These are phyloP conservation scores for Pulchroboletus neoregius DNA, from an alignment of 1,284 basidiomycete genomes.

Conservation along the genomic window DNA sequence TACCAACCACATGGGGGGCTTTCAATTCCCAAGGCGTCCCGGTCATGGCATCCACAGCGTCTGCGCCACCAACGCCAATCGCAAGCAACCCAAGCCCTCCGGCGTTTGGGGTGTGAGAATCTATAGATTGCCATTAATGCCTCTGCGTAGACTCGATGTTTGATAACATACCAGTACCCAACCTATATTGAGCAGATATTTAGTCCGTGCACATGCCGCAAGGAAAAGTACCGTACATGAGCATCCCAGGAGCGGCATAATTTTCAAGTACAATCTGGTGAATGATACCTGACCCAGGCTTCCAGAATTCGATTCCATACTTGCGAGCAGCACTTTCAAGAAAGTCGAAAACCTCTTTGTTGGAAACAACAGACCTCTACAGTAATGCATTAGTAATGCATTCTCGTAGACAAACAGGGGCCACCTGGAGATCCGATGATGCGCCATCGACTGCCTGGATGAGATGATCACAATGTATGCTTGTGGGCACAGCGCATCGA, in stretches of 20 bases:
- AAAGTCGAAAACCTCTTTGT: slow-evolving; percentile 98
- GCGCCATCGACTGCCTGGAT: slow-evolving; percentile 90
- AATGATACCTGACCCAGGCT: slow-evolving; percentile 92
- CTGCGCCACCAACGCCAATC: slow-evolving; percentile 97
- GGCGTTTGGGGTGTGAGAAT: slow-evolving; percentile 98
- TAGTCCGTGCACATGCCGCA: slow-evolving; percentile 9
- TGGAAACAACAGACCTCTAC: slow-evolving; percentile 81
- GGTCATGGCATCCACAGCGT: slow-evolving; percentile 98
- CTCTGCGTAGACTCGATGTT: not conserved
- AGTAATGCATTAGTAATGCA: slow-evolving; percentile 3
- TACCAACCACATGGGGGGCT: slow-evolving; percentile 85
- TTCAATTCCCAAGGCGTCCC: slow-evolving; percentile 98
- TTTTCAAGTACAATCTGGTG: slow-evolving; percentile 99
- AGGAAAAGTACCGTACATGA: slow-evolving; percentile 54
- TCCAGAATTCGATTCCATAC: slow-evolving; percentile 96
- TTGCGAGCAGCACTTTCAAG: slow-evolving; percentile 92
- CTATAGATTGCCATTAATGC: slow-evolving; percentile 39
- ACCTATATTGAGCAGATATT: slow-evolving; percentile 40
- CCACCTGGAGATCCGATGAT: slow-evolving; percentile 74
- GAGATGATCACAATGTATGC: slow-evolving; percentile 97
- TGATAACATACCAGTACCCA: slow-evolving; percentile 60
- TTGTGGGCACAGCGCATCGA: slow-evolving; percentile 78
- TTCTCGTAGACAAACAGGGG: not conserved
- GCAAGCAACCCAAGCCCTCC: slow-evolving; percentile 97
- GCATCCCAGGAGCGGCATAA: slow-evolving; percentile 87